Evolutionary conservation across 805 yeast genomes (phyloP).

Genomic region (Zygosaccharomyces pseudorouxii): DNA sequence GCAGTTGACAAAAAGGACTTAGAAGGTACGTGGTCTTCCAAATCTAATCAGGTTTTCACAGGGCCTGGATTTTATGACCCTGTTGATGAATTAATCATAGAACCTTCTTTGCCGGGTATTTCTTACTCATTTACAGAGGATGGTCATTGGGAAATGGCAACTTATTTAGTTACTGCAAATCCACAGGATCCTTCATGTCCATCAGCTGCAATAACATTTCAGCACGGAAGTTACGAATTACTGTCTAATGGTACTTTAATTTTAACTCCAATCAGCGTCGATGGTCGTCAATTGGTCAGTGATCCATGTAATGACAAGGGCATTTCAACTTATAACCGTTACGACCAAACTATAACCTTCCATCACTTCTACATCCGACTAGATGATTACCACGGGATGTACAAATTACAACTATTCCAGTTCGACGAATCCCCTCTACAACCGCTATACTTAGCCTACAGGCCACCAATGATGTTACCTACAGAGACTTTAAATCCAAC

Average conservation of each 20-base stretch:
- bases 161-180: slow-evolving; percentile 71
- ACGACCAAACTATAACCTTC: slow-evolving; percentile 61
- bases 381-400: slow-evolving; percentile 81
- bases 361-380: slow-evolving; percentile 53
- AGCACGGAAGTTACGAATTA: slow-evolving; percentile 78
- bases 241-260: slow-evolving; percentile 60
- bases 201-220: slow-evolving; percentile 72
- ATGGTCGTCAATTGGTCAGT: slow-evolving; percentile 86
- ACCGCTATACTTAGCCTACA: slow-evolving; percentile 86
- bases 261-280: slow-evolving; percentile 73
- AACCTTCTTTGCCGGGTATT: slow-evolving; percentile 94
- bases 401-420: slow-evolving; percentile 66
- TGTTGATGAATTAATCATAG: slow-evolving; percentile 86
- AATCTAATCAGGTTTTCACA: slow-evolving; percentile 89
- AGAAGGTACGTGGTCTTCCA: slow-evolving; percentile 93
- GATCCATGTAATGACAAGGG: slow-evolving; percentile 76
- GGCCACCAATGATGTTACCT: slow-evolving; percentile 95
- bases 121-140: slow-evolving; percentile 90
- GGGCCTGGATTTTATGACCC: slow-evolving; percentile 98
- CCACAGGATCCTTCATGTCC: slow-evolving; percentile 77
- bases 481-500: slow-evolving; percentile 90
- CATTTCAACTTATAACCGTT: slow-evolving; percentile 62
- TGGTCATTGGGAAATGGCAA: slow-evolving; percentile 87
- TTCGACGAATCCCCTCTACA: slow-evolving; percentile 77
- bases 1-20: slow-evolving; percentile 29